Conservation (phyloP, 148 eudicot species). For the Vaccinium darrowii region DNA sequence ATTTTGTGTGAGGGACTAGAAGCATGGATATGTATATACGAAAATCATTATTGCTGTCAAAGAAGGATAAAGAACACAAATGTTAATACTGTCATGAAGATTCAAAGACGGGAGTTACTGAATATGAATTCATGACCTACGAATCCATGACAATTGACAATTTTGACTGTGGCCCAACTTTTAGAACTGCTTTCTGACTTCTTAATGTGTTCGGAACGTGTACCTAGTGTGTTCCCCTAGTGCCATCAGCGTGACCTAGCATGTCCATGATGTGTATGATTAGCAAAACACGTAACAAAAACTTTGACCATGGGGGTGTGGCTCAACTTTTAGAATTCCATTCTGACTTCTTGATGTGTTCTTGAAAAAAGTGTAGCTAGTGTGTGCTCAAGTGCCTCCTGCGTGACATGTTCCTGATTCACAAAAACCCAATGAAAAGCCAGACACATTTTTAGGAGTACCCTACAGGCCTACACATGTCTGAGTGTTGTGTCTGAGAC, state of each 20-base stretch:
- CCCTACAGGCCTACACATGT: background rate
- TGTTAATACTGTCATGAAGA: background rate
- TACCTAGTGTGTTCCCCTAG: background rate
- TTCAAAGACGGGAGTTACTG: background rate
- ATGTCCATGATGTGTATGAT: background rate
- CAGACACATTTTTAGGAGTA: background rate
- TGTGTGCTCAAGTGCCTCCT: background rate
- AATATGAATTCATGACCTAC: background rate
- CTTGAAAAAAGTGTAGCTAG: background rate
- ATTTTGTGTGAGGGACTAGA: background rate
- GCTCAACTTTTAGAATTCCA: background rate
- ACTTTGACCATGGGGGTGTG: background rate
- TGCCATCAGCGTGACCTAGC: background rate
- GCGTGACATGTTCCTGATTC: background rate
- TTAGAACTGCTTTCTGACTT: background rate
- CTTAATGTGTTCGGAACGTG: background rate
- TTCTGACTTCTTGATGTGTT: background rate
- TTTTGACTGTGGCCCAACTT: background rate
- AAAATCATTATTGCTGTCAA: background rate
- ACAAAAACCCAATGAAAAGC: background rate
- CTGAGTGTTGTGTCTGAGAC: background rate
- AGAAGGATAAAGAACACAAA: background rate
- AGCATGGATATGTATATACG: background rate
- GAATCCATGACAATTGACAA: background rate
- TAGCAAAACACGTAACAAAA: background rate